These are phyloP conservation scores for Mycena citricolor DNA, from an alignment of 1,284 basidiomycete genomes.

Conservation along the genomic window DNA sequence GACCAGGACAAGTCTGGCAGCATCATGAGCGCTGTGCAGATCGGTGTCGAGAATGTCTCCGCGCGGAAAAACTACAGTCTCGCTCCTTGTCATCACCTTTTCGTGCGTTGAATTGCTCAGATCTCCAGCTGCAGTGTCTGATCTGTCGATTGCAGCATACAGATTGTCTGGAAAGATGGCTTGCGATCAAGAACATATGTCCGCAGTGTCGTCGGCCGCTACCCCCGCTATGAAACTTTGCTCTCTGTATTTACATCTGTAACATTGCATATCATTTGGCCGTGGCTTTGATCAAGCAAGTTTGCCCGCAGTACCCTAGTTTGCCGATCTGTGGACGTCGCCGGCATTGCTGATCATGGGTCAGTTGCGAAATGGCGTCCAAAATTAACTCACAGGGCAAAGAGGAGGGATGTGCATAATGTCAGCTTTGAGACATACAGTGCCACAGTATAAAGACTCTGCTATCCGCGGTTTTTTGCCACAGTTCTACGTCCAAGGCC, in stretches of 20 bases:
- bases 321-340: constrained; percentile 21
- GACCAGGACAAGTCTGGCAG: constrained; percentile 29
- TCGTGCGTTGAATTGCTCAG: constrained; percentile 51
- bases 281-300: constrained; percentile 16
- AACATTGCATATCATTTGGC: constrained; percentile 7
- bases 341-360: constrained; percentile 13
- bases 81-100: constrained; percentile 87
- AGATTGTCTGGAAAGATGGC: constrained; percentile 85
- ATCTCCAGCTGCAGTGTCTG: constrained; percentile 2
- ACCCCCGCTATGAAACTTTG: constrained; percentile 58
- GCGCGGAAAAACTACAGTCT: constrained; percentile 75
- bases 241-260: constrained; percentile 3
- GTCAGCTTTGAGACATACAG: constrained; percentile 17
- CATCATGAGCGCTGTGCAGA: constrained; percentile 44
- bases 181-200: constrained; percentile 90
- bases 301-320: constrained; percentile 20
- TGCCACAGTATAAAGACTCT: constrained; percentile 18
- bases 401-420: constrained; percentile 17
- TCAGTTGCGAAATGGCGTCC: neutral
- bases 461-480: constrained; percentile 16
- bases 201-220: constrained; percentile 83
- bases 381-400: constrained; percentile 14
- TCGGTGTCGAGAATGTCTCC: constrained; percentile 41
- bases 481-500: constrained; percentile 13
- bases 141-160: constrained; percentile 59